A percentile compares a stretch with the other conserved stretches of the same genome.
phyloP scores from a whole-genome alignment of 2,329 filamentous ascomycete species.

The Alternaria conjuncta region DNA sequence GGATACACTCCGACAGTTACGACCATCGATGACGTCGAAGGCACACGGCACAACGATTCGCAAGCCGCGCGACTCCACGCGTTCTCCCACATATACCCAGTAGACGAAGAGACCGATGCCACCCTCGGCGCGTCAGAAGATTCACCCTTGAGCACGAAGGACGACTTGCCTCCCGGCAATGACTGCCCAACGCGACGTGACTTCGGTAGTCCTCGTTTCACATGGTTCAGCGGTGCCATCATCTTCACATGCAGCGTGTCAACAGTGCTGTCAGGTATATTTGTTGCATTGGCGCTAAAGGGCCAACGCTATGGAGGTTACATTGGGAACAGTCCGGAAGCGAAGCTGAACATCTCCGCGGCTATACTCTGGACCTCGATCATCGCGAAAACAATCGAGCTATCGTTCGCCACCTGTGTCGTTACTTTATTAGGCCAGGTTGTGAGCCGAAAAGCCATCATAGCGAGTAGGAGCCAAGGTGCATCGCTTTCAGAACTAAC shows the following conservation, averaged over 20 bases:
- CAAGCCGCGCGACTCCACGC: background rate
- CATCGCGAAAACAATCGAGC: background rate
- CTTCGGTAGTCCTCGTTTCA: slow-evolving; percentile 38
- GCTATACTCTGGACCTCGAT: background rate
- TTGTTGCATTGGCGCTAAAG: slow-evolving; percentile 64
- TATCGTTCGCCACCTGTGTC: background rate
- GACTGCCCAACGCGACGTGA: slow-evolving; percentile 9
- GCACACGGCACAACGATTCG: background rate
- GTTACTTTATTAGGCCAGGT: too few species aligned
- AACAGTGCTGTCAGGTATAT: slow-evolving; percentile 66
- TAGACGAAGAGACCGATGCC: background rate
- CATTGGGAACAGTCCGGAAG: background rate
- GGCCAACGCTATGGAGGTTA: slow-evolving; percentile 53
- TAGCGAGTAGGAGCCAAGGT: too few species aligned
- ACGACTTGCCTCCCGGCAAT: background rate
- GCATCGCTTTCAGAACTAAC: too few species aligned
- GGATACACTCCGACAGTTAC: background rate
- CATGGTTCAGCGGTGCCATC: slow-evolving; percentile 55
- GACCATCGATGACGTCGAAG: background rate
- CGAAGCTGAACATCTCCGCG: background rate
- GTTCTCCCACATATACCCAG: background rate
- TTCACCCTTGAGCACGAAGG: background rate
- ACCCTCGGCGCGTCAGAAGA: too few species aligned
- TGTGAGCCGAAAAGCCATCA: too few species aligned
- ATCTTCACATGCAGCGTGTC: slow-evolving; percentile 63